A percentile compares a stretch with the other conserved stretches of the same genome.
These are phyloP conservation scores for Iris pallida DNA, from an alignment of 116 monocot genomes.

Conservation along the genomic window DNA sequence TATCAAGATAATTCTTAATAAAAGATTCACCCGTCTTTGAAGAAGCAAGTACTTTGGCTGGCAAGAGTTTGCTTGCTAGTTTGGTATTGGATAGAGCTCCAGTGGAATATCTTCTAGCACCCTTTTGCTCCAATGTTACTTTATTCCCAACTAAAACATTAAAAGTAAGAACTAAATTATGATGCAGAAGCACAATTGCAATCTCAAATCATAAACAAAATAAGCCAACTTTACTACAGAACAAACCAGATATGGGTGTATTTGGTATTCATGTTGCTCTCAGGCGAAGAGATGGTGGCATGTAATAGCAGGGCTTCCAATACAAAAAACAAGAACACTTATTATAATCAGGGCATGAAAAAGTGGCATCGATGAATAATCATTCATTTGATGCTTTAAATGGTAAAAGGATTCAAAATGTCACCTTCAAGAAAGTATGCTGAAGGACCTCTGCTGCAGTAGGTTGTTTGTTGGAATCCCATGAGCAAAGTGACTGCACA, in stretches of 20 bases:
- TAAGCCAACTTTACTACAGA: neutral
- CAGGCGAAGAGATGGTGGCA: constrained; percentile 54
- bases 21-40: constrained; percentile 28
- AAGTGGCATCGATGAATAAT: too few relatives aligned
- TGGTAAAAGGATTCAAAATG: neutral
- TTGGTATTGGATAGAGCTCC: constrained; percentile 39
- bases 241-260: constrained; percentile 61
- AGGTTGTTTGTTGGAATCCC: constrained; percentile 79
- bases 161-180: neutral
- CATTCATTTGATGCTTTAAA: too few relatives aligned
- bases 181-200: neutral
- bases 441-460: constrained; percentile 71
- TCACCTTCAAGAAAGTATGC: constrained; percentile 79
- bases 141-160: constrained; percentile 27
- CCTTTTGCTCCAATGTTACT: constrained; percentile 37
- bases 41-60: constrained; percentile 32
- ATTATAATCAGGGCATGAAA: neutral
- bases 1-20: too few relatives aligned
- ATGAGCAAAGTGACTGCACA: constrained; percentile 74
- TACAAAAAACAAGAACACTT: neutral
- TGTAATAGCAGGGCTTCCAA: constrained; percentile 39
- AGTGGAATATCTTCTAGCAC: constrained; percentile 49
- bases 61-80: constrained; percentile 24
- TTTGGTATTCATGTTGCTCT: constrained; percentile 26
- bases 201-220: neutral